Evolutionary conservation across 805 yeast species (phyloP).

Genomic region (Lipomyces lipofer): DNA sequence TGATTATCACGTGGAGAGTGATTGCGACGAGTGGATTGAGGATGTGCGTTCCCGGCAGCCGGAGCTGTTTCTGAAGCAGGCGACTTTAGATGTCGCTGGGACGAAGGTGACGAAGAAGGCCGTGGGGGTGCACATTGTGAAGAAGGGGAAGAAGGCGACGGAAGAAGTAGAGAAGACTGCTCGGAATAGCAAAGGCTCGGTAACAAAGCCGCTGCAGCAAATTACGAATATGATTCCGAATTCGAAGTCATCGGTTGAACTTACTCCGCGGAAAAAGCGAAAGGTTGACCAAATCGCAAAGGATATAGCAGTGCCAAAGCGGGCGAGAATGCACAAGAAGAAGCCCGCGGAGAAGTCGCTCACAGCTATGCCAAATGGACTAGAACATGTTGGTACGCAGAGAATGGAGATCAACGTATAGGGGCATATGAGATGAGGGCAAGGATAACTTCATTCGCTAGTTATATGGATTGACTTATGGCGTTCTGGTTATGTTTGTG

Average conservation of each 20-base stretch:
- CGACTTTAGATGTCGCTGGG: constrained; percentile 8
- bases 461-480: no score
- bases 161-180: no score
- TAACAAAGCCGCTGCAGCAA: no score
- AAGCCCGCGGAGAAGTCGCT: no score
- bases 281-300: neutral
- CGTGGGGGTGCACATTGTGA: no score
- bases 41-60: constrained; percentile 57
- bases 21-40: constrained; percentile 80
- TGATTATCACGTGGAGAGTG: constrained; percentile 76
- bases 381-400: neutral
- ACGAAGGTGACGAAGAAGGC: constrained; percentile 2
- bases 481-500: no score
- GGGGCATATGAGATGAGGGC: neutral
- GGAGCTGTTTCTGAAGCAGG: constrained; percentile 48
- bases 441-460: neutral
- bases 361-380: neutral
- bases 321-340: neutral
- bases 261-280: neutral
- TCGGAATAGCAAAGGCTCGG: no score
- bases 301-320: neutral
- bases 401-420: neutral
- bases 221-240: neutral
- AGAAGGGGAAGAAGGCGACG: no score
- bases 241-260: no score